These are phyloP conservation scores for Eucommia ulmoides DNA, from an alignment of 257 asterid species.

Conservation along the genomic window DNA sequence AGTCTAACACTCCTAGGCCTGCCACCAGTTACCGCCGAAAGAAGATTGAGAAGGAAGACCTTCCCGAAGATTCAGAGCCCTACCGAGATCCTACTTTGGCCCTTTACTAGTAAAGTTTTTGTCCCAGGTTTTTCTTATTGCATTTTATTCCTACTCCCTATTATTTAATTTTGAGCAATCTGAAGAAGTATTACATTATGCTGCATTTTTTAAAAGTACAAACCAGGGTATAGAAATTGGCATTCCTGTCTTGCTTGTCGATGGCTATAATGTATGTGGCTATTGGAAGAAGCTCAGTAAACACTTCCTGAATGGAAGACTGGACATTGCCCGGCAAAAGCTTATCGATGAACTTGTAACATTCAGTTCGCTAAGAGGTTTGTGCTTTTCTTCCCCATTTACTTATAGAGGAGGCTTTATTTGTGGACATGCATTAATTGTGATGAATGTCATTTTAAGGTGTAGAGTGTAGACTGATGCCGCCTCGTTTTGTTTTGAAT, in stretches of 20 bases:
- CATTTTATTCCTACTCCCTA: conserved; percentile 7
- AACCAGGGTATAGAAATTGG: conserved; percentile 71
- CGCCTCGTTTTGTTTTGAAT: not conserved
- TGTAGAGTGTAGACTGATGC: too few species aligned
- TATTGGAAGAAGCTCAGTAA: conserved; percentile 94
- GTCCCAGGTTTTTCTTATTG: conserved; percentile 18
- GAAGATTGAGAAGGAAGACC: conserved; percentile 75
- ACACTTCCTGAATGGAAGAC: conserved; percentile 72
- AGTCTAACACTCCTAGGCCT: conserved; percentile 56
- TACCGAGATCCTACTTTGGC: conserved; percentile 77
- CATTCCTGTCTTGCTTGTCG: conserved; percentile 87
- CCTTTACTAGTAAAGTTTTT: conserved; percentile 54
- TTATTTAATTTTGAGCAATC: too few species aligned
- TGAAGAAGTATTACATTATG: conserved; percentile 6
- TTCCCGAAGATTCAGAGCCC: conserved; percentile 60
- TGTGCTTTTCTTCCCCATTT: conserved; percentile 19
- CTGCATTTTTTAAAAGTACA: conserved; percentile 39
- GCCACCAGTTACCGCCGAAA: conserved; percentile 82
- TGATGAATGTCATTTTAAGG: too few species aligned
- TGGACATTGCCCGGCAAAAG: conserved; percentile 91
- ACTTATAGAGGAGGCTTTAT: not conserved
- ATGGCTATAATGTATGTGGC: conserved; percentile 95
- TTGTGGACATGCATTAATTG: too few species aligned
- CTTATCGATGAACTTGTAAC: conserved; percentile 82
- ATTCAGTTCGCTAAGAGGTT: conserved; percentile 84